Base-by-base conservation (phyloP, 2,329 filamentous ascomycete genomes). In the Colletotrichum trifolii region DNA sequence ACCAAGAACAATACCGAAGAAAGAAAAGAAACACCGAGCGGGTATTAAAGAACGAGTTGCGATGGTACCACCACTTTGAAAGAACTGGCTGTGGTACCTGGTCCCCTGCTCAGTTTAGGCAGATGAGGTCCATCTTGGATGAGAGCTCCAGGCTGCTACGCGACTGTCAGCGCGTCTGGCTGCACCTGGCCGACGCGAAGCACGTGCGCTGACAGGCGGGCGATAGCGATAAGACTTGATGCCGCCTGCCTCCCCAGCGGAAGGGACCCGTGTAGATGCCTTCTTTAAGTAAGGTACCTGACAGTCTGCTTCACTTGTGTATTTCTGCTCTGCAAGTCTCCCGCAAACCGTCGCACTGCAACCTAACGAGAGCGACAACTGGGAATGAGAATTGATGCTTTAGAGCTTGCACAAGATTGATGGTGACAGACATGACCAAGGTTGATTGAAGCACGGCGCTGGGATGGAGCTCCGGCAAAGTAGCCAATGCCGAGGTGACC, bases 71-170 rank as follows among this genome's bases (percentile, higher is more conserved):
- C 25, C 25, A 25, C 4, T 25, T 25, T 25, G 25, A 25, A 25
- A 25, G 25, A 25, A 25, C 25, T 39, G 52, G 47, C 33, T 46
- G 52, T 47, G 58, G 52, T 40, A 25, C 36, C 38, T 43, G 17
- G 52, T 53, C 59, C 63, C 63, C 33, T 25, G 63, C 43, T 66
- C 42, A 56, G 12, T 62, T 63, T 66, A 66, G 63, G 63, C 63
- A 66, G 63, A 63, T 62, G 53, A 57, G 58, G 53, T 57, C 52
- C 63, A 62, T 62, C 39, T 13, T 47, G 46, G 12, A 11, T 8
- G 9, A 2, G 42, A 63, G 63, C 63, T 66, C 52, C 36, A 66
- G 63, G 63, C 63, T 66, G 40, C 63, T 53, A 38, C 63, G 62
- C 62, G 62, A 43, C 58, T 39, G 12, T 46, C 8, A 40, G 39